These are phyloP conservation scores for Hylodesmum podocarpum DNA, from an alignment of 306 rosid genomes.

Conservation along the genomic window DNA sequence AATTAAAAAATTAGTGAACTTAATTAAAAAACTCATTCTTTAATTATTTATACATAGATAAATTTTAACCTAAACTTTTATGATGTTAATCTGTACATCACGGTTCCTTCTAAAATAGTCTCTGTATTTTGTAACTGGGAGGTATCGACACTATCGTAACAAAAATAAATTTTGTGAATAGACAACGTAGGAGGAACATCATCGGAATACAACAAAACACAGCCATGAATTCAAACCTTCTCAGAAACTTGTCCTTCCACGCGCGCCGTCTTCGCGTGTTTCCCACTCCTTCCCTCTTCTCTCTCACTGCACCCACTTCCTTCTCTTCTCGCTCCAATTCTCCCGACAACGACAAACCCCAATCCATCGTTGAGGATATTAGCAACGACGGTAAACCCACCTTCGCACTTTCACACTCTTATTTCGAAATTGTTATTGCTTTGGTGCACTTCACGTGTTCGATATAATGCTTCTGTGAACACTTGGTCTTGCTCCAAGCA, in stretches of 20 bases:
- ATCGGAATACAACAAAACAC: background rate
- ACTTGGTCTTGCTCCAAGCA: background rate
- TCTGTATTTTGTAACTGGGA: too few species aligned
- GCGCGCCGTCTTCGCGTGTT: slow-evolving; percentile 42
- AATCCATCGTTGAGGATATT: slow-evolving; percentile 22
- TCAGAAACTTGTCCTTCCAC: slow-evolving; percentile 41
- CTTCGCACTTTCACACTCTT: background rate
- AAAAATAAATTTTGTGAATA: background rate
- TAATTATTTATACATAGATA: too few species aligned
- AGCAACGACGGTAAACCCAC: slow-evolving; percentile 43
- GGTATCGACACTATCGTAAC: too few species aligned
- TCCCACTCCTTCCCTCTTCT: slow-evolving; percentile 21
- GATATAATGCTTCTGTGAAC: slow-evolving; percentile 31
- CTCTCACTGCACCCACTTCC: background rate
- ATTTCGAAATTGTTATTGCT: background rate
- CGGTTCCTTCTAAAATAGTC: too few species aligned
- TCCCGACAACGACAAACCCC: slow-evolving; percentile 10
- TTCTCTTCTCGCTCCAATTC: slow-evolving; percentile 16
- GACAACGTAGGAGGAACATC: background rate
- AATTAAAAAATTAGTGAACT: too few species aligned
- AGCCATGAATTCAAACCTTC: slow-evolving; percentile 38
- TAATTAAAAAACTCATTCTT: too few species aligned
- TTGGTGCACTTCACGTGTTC: slow-evolving; percentile 25
- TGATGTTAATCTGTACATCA: too few species aligned
- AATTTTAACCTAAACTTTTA: too few species aligned